phyloP scores from a whole-genome alignment of 2,329 filamentous ascomycete species.

The Colletotrichum ledebouriae region DNA sequence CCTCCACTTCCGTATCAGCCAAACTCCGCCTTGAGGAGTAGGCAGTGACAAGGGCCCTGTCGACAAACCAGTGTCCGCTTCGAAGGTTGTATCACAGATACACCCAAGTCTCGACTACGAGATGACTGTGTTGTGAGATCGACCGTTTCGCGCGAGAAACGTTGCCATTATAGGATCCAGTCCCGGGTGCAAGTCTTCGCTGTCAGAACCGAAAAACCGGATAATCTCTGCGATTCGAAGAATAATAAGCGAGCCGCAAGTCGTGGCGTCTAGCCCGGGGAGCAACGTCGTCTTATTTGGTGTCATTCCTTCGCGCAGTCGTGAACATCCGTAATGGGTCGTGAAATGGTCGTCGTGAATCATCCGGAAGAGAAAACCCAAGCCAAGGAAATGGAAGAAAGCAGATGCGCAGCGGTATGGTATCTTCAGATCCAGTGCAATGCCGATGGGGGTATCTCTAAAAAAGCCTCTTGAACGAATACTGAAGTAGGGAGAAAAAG shows the following conservation, averaged over 20 bases:
- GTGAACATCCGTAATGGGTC: slow-evolving; percentile 55
- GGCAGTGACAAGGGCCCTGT: slow-evolving; percentile 52
- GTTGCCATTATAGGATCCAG: slow-evolving; percentile 49
- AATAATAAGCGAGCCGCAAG: slow-evolving; percentile 37
- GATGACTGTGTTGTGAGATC: slow-evolving; percentile 52
- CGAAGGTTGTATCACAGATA: slow-evolving; percentile 57
- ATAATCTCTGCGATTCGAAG: slow-evolving; percentile 43
- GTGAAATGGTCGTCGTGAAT: slow-evolving; percentile 61
- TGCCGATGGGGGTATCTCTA: slow-evolving; percentile 55
- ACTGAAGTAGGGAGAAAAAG: slow-evolving; percentile 50
- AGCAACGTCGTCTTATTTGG: slow-evolving; percentile 46
- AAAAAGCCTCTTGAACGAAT: slow-evolving; percentile 60
- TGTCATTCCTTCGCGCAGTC: slow-evolving; percentile 48
- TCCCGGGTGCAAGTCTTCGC: slow-evolving; percentile 44
- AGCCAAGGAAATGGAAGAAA: slow-evolving; percentile 55
- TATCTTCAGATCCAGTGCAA: slow-evolving; percentile 46
- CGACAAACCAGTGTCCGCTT: slow-evolving; percentile 61
- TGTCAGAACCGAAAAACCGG: slow-evolving; percentile 43
- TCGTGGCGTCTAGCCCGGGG: slow-evolving; percentile 52
- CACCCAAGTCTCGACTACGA: slow-evolving; percentile 50
- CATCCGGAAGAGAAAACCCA: slow-evolving; percentile 60
- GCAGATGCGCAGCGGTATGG: slow-evolving; percentile 51
- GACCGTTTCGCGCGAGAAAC: slow-evolving; percentile 45
- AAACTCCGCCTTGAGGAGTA: slow-evolving; percentile 36
- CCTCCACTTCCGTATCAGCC: slow-evolving; percentile 48